Conservation (phyloP, 1,284 basidiomycete genomes). For the Uromyces viciae-fabae region DNA sequence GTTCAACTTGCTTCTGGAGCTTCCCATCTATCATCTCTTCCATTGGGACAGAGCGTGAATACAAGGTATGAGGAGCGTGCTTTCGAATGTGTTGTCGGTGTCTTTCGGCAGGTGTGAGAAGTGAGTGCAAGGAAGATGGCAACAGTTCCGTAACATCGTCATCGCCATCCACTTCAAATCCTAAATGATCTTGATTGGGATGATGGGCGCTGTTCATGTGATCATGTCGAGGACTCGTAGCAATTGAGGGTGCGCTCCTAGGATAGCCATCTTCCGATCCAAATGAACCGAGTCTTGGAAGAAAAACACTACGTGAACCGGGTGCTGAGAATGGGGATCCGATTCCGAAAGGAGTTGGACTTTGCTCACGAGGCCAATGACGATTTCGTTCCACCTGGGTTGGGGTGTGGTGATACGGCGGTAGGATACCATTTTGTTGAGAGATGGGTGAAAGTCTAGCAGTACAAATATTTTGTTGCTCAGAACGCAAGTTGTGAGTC, state of each 20-base stretch:
- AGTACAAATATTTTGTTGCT: constrained; percentile 50
- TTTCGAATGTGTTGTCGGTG: constrained; percentile 58
- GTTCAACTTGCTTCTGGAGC: constrained; percentile 14
- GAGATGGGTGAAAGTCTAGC: neutral
- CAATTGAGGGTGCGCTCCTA: constrained; percentile 46
- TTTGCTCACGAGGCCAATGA: constrained; percentile 54
- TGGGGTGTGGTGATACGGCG: constrained; percentile 27
- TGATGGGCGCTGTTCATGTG: neutral
- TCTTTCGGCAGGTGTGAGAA: constrained; percentile 77
- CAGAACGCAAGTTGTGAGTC: constrained; percentile 56
- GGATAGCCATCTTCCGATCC: constrained; percentile 47
- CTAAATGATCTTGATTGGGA: neutral
- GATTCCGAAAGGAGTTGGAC: constrained; percentile 48
- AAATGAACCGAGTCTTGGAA: constrained; percentile 57
- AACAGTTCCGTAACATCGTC: constrained; percentile 68
- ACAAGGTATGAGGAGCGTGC: constrained; percentile 30
- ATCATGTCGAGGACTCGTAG: constrained; percentile 39
- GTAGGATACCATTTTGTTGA: constrained; percentile 24
- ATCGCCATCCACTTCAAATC: constrained; percentile 56
- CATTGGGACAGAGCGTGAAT: constrained; percentile 32
- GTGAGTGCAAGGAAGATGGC: constrained; percentile 76
- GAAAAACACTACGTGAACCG: constrained; percentile 63
- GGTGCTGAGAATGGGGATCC: constrained; percentile 68
- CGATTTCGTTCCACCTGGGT: constrained; percentile 59
- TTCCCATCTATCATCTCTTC: constrained; percentile 28